Evolutionary conservation across 768 basidiomycete genomes (phyloP), one percentile per base, ranked within the genome.

Genomic region (Fomitopsis serialis): DNA sequence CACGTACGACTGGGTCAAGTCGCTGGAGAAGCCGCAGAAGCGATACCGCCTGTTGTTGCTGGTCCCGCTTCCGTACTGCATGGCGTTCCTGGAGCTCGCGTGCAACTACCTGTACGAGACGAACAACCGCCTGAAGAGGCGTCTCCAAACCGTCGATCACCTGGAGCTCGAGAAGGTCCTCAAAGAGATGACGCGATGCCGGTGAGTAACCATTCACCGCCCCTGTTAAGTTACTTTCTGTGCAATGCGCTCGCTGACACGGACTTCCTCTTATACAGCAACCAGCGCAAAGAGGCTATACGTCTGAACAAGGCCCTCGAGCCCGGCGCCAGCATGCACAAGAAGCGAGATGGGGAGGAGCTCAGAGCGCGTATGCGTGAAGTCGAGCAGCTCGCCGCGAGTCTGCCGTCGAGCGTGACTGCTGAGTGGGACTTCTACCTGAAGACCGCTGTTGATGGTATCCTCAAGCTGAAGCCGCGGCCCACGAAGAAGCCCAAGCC

Each of bases 81-180:
- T 77, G 2, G 56, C 73, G 1, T 76, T 70, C 55, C 65, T 79
- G 32, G 72, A 78, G 45, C 50, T 61, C 19, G 59, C 65, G 19
- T 60, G 69, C 10, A 35, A 58, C 1, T 23, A 63, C n/a, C 57
- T 68, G 9, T 37, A 61, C 37, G 46, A 60, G 15, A 55, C 61
- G 46, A 77, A 77, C 62, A 54, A 21, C 7, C 57, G 60, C n/a
- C 58, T 62, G 2, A 77, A 72, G 49, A 61, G 65, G 42, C 63
- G 61, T 15, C 46, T 72, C 12, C 59, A 32, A 2, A 51, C 73
- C 12, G 61, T 58, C 10, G 57, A 60, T 40, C 65, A 66, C 24
- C 55, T 66, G 21, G 59, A 61, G 24, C 57, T 60, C 15, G 59
- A 60, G 48, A 45, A 24, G 2, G 42, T 57, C 22, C 25, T 42